Evolutionary conservation across 2,329 filamentous ascomycete species (phyloP), one percentile per base, ranked within the genome.

Genomic region (Aspergillus luchuensis): DNA sequence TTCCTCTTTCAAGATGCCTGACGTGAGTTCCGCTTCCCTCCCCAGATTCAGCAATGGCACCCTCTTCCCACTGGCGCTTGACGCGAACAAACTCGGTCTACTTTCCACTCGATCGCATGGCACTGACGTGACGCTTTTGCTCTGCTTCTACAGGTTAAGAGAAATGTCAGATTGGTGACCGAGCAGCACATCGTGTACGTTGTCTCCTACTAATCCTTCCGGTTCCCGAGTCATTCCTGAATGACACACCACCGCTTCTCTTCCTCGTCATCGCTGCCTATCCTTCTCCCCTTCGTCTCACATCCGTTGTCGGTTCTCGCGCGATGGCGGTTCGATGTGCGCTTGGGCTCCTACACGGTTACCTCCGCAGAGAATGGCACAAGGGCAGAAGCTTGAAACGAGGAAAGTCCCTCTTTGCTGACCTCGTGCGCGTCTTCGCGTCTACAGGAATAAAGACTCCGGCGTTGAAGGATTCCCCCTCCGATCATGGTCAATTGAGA

Each of bases 161-260:
- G 95, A 73, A 91, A 87, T 74, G 85, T 99, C 79, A 96, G 94
- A 86, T 87, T 99, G 80, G 85, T 97, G 69, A 98, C 95, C 55
- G 89, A 95, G 81, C 94, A 98, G 79, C 86, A 88, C 75, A 86
- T 92, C 79, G 91, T 92, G 92, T 96, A 87, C 79, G 89, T 85
- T 57, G 47, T 51, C 58, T 58, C 53, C 51, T 52, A 36, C 28
- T 56, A 51, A 30, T 30, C 23, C 58, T 62, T 58, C 60, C 28
- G 52, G 52, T 49, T 41, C 49, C 65, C 50, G 55, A 33, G 25
- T 38, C 13, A 30, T 48, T 23, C 50, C 48, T 50, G 33, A 51
- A 58, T 50, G 33, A 51, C 58, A 51, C 43, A 50, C 47, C 47
- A 10, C 47, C 53, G 25, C 25, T 61, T 62, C 53, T 25, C 55